Evolutionary conservation across 179 eudicot genomes (phyloP).

Genomic region (Heliamphora ciliata): DNA sequence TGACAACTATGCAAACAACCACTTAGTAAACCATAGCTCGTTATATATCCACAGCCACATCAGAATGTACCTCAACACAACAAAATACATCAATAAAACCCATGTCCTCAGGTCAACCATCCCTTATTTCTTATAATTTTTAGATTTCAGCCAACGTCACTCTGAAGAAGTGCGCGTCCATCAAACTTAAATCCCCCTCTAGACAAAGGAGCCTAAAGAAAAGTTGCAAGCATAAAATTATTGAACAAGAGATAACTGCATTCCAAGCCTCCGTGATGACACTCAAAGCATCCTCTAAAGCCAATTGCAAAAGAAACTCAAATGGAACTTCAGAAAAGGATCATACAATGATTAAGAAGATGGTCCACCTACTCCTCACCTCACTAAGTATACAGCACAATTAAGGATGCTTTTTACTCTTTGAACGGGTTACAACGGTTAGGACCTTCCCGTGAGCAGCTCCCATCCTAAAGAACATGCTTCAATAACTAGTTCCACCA

Average conservation of each 20-base stretch:
- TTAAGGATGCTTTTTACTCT: neutral
- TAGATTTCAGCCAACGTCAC: neutral
- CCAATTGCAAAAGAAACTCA: neutral
- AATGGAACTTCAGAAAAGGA: neutral
- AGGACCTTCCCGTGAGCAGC: neutral
- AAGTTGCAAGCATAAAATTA: neutral
- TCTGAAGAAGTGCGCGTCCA: neutral
- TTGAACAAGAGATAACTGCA: neutral
- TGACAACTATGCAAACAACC: too few species aligned
- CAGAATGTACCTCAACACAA: neutral
- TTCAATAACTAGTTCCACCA: neutral
- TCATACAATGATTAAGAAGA: neutral
- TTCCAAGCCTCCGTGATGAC: neutral
- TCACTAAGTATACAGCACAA: neutral
- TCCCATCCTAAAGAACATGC: neutral
- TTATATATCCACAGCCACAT: neutral
- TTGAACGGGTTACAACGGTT: neutral
- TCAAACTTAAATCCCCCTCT: neutral
- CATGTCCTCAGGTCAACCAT: neutral
- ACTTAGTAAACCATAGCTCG: neutral
- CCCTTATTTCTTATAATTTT: neutral
- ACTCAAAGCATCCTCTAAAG: neutral
- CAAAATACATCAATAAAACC: neutral
- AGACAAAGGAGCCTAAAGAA: neutral
- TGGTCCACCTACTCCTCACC: neutral